phyloP scores from a whole-genome alignment of 441 rosid species.

The Sinapis alba region DNA sequence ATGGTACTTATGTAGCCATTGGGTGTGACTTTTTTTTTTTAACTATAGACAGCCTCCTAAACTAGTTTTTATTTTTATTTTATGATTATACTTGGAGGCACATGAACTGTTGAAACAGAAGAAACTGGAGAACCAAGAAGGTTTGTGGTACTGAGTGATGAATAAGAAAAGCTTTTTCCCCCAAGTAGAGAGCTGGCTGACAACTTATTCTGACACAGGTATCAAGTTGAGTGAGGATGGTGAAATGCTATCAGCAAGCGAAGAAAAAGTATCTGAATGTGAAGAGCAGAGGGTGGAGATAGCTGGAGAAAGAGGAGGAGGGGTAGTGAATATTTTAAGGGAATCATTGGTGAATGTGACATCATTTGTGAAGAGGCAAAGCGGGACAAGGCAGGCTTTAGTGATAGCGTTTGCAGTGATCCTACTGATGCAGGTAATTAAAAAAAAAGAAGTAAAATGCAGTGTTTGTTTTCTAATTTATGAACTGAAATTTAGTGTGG shows the following conservation, averaged over 20 bases:
- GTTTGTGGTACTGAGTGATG: slow-evolving; percentile 26
- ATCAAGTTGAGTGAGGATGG: slow-evolving; percentile 30
- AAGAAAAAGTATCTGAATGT: slow-evolving; percentile 42
- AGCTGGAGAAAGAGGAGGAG: slow-evolving; percentile 48
- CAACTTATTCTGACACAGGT: slow-evolving; percentile 28
- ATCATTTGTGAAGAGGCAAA: slow-evolving; percentile 54
- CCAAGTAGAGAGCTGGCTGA: slow-evolving; percentile 23
- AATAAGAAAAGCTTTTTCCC: slow-evolving; percentile 6
- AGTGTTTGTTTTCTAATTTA: background rate
- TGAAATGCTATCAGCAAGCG: slow-evolving; percentile 36
- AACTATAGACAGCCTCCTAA: slow-evolving; percentile 11
- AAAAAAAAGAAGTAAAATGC: background rate
- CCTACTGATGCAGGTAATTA: slow-evolving; percentile 84
- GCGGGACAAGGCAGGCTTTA: slow-evolving; percentile 60
- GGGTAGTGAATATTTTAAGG: slow-evolving; percentile 37
- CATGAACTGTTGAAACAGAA: slow-evolving; percentile 73
- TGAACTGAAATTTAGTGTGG: background rate
- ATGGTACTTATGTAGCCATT: slow-evolving; percentile 51
- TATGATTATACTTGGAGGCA: slow-evolving; percentile 55
- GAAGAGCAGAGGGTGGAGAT: slow-evolving; percentile 33
- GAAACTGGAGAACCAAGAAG: slow-evolving; percentile 60
- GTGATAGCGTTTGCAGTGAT: slow-evolving; percentile 73
- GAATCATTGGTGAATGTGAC: slow-evolving; percentile 47
- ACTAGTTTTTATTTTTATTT: background rate
- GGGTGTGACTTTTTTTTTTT: slow-evolving; percentile 20